These are phyloP conservation scores for Tothia fuscella DNA, from an alignment of 2,329 filamentous ascomycete genomes.

Conservation along the genomic window DNA sequence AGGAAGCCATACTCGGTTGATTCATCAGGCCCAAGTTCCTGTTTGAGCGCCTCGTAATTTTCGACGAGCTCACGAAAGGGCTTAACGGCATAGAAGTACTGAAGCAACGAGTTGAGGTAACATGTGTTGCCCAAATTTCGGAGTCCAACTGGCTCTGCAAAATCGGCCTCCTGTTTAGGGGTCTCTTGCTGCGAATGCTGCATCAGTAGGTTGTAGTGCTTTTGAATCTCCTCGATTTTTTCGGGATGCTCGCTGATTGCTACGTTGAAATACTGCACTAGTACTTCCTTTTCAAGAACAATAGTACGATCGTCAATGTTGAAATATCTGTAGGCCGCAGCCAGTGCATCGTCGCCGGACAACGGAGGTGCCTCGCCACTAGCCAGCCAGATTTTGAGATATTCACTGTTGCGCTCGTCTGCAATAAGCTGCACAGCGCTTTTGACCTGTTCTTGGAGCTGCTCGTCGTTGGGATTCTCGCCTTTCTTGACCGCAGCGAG, in stretches of 20 bases:
- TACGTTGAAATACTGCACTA: slow-evolving; percentile 14
- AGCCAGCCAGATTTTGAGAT: slow-evolving; percentile 39
- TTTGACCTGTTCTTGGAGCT: slow-evolving; percentile 29
- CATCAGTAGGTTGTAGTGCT: slow-evolving; percentile 3
- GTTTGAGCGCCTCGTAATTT: slow-evolving; percentile 57
- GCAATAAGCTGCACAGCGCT: slow-evolving; percentile 50
- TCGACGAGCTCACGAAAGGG: slow-evolving; percentile 71
- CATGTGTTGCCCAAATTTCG: slow-evolving; percentile 96
- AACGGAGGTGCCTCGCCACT: slow-evolving; percentile 37
- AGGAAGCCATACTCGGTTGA: too few species aligned
- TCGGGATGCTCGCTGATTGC: neutral
- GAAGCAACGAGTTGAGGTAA: slow-evolving; percentile 90
- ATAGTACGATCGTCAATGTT: slow-evolving; percentile 40
- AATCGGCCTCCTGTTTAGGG: slow-evolving; percentile 15
- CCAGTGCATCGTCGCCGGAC: slow-evolving; percentile 34
- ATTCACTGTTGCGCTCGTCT: slow-evolving; percentile 42
- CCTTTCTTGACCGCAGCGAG: slow-evolving; percentile 26
- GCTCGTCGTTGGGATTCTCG: slow-evolving; percentile 38
- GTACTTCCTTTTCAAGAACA: slow-evolving; percentile 35
- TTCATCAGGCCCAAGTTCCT: slow-evolving; percentile 43
- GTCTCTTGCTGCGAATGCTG: neutral
- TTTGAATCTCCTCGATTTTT: slow-evolving; percentile 9
- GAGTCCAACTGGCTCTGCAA: slow-evolving; percentile 59
- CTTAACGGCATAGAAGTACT: slow-evolving; percentile 86
- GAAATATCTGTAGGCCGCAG: slow-evolving; percentile 25